Conservation (phyloP, 495 filamentous ascomycete genomes). For the Opeltia flavorubescens region DNA sequence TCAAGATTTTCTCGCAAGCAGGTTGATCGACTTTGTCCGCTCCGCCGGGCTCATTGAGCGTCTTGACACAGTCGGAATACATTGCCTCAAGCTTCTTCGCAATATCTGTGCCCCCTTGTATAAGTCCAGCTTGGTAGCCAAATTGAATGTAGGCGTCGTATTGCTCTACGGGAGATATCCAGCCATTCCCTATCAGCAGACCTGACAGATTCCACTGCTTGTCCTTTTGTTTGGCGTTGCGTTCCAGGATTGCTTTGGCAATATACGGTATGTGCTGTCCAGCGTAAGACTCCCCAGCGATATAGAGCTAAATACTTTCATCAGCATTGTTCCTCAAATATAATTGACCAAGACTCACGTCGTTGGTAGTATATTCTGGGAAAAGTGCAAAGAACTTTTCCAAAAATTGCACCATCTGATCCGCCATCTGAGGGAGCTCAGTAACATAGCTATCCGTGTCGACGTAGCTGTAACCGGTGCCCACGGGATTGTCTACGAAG, state of each 20-base stretch:
- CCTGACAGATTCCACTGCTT: constrained; percentile 69
- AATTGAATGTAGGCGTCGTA: constrained; percentile 79
- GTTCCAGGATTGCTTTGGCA: constrained; percentile 70
- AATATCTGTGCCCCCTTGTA: constrained; percentile 47
- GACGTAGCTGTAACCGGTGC: constrained; percentile 91
- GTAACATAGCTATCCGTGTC: constrained; percentile 72
- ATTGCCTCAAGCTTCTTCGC: constrained; percentile 55
- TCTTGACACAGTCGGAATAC: constrained; percentile 47
- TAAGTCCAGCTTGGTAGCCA: constrained; percentile 57
- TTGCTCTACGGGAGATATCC: constrained; percentile 82
- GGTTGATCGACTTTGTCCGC: constrained; percentile 49
- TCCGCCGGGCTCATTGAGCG: constrained; percentile 35
- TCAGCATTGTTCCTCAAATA: constrained; percentile 18
- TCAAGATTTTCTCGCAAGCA: constrained; percentile 61
- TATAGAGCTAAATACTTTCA: constrained; percentile 53
- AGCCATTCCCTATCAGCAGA: constrained; percentile 89
- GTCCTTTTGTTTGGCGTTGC: constrained; percentile 40
- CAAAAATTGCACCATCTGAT: constrained; percentile 75
- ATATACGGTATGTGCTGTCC: constrained; percentile 97
- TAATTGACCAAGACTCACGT: constrained; percentile 45
- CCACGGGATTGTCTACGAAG: constrained; percentile 94
- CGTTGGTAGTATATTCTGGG: constrained; percentile 82
- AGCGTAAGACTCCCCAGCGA: constrained; percentile 92
- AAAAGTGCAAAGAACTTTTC: constrained; percentile 83
- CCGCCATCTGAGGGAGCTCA: constrained; percentile 78